Base-by-base conservation (phyloP, 164 flowering plant species). In the Litsea cubeba region DNA sequence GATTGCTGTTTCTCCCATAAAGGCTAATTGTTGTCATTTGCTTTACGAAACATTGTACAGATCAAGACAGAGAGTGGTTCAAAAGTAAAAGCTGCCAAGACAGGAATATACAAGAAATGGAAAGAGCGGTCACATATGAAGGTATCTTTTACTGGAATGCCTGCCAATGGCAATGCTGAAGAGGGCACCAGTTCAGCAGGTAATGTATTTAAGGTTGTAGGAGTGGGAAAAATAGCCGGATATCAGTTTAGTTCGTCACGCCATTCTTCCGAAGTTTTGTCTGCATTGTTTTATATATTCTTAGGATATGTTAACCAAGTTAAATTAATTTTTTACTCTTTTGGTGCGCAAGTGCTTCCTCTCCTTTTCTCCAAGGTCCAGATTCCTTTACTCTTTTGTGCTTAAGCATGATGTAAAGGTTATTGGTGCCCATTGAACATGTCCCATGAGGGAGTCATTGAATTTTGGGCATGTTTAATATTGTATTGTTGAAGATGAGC, bases 41-140 rank as follows among this genome's bases (percentile, higher is more conserved):
- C 70, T 51, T 70, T 66, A 22, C 10, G 5, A 18, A 76, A 28
- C 64, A 35, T 15, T 17, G 46, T 57, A 46, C 69, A 95, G 99
- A 74, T 95, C 62, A 91, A 87, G 84, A 91, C 91, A 51, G 99
- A 95, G 78, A 81, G 98, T 80, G 98, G 99, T 30, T 81, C 91
- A 15, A 93, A 87, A 81, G 85, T 85, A 30, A 90, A 86, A 73
- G 88, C 92, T 70, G 78, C 62, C 23, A 93, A 88, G 77, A 90
- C 97, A 32, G 99, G 98, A 50, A 91, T 95, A 72, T 95, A 95
- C 85, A 87, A 92, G 81, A 93, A 82, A 72, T 95, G 99, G 99
- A 88, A 88, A 76, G 91, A 88, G 68, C 82, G 79, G 23, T 85
- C 96, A 10, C 99, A 93, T 83, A 84, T 50, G 62, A 90, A 86